A percentile compares a stretch with the other conserved stretches of the same genome.
Evolutionary conservation across 1,284 basidiomycete genomes (phyloP).

Genomic region (Marasmius tenuissimus): DNA sequence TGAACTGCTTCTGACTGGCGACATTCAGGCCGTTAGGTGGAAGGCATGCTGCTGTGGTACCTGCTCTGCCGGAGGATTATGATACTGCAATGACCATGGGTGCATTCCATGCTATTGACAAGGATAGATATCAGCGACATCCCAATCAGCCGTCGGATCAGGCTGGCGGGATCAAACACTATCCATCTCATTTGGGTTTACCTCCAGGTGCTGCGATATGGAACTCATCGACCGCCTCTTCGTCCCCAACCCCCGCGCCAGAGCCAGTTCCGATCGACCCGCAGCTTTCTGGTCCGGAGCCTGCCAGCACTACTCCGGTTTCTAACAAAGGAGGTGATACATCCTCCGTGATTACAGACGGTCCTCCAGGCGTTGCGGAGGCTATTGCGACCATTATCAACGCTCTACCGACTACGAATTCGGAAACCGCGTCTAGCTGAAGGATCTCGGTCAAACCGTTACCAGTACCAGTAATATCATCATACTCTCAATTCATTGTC

Average conservation of each 20-base stretch:
- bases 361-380: not conserved
- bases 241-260: not conserved
- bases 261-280: not conserved
- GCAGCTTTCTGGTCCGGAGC: not conserved
- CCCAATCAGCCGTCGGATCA: constrained; percentile 18
- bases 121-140: constrained; percentile 20
- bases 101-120: constrained; percentile 34
- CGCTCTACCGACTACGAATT: constrained; percentile 36
- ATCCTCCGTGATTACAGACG: not conserved
- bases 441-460: constrained; percentile 19
- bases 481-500: not conserved
- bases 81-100: constrained; percentile 47
- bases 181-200: not conserved
- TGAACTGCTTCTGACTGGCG: constrained; percentile 10
- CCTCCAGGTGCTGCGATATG: too few relatives aligned
- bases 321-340: not conserved
- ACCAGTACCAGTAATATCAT: constrained; percentile 1
- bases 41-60: constrained; percentile 74
- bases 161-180: constrained; percentile 27
- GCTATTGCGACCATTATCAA: constrained; percentile 69
- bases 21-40: constrained; percentile 64
- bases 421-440: constrained; percentile 19
- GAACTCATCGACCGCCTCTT: not conserved
- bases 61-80: constrained; percentile 71
- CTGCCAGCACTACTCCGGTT: not conserved